phyloP scores from a whole-genome alignment of 495 filamentous ascomycete species.

The Neurospora sp. region DNA sequence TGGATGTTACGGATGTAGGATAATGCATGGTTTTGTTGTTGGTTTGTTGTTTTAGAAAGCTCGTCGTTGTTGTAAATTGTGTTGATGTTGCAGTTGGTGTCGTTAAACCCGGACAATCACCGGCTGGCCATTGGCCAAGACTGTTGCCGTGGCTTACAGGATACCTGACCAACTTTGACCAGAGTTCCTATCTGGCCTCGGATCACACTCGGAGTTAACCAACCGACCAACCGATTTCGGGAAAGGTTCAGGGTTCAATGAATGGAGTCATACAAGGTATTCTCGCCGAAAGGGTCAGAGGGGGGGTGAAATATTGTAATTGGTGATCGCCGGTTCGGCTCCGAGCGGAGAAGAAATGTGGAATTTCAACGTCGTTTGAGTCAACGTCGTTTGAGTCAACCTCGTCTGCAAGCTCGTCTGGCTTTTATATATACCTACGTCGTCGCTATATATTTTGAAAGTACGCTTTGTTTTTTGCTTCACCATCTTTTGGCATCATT shows the following conservation, averaged over 20 bases:
- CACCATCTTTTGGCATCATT: background rate
- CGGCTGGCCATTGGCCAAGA: background rate
- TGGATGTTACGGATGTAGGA: background rate
- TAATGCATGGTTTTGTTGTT: background rate
- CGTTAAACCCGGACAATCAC: background rate
- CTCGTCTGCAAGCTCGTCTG: background rate
- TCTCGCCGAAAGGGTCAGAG: background rate
- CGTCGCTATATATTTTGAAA: background rate
- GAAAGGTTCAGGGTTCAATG: background rate
- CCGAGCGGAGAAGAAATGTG: background rate
- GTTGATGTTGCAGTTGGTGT: background rate
- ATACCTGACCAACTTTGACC: background rate
- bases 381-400: background rate
- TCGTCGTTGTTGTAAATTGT: background rate
- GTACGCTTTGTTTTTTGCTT: background rate
- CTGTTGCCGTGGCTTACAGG: background rate
- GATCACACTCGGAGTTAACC: background rate
- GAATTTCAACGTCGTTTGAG: background rate
- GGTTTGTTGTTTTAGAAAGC: background rate
- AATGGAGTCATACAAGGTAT: background rate
- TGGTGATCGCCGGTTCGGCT: background rate
- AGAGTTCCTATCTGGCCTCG: too few species aligned
- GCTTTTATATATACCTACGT: background rate
- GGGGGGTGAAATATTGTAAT: background rate
- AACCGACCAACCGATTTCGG: background rate